Evolutionary conservation across 139 green algal genomes (phyloP).

Genomic region (Chlorella sp.): DNA sequence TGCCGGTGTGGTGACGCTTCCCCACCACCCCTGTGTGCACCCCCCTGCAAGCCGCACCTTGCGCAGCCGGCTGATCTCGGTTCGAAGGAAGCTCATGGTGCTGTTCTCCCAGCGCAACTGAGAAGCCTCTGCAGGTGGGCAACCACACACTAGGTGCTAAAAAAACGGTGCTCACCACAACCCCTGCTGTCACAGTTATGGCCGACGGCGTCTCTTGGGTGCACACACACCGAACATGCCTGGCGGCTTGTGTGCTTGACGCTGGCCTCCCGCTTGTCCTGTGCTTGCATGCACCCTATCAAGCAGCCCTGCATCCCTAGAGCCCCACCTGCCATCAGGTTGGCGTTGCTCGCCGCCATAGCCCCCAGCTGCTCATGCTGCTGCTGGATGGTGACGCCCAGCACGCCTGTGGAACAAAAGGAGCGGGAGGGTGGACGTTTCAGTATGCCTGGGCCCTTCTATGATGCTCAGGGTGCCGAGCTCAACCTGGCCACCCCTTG

Average conservation of each 20-base stretch:
- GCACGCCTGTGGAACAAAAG: neutral
- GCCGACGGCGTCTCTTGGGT: too few species aligned
- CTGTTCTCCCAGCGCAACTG: conserved; percentile 24
- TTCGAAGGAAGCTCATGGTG: conserved; percentile 10
- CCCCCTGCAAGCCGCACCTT: neutral
- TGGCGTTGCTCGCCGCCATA: neutral
- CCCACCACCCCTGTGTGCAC: neutral
- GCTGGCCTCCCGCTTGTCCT: too few species aligned
- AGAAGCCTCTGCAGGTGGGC: neutral
- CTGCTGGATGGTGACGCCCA: conserved; percentile 1
- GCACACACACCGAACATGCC: too few species aligned
- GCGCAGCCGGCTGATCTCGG: conserved; percentile 24
- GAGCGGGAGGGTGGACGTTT: neutral
- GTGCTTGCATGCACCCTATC: too few species aligned
- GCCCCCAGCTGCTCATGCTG: conserved; percentile 5
- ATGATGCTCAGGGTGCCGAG: neutral
- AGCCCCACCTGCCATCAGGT: neutral
- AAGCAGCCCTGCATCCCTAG: too few species aligned
- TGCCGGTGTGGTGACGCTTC: too few species aligned
- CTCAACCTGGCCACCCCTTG: neutral
- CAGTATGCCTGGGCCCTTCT: neutral
- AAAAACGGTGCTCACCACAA: neutral
- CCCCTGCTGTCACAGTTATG: neutral
- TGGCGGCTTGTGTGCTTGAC: too few species aligned
- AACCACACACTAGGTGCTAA: neutral